phyloP scores from a whole-genome alignment of 345 rosid species.

The Dipteronia sinensis region DNA sequence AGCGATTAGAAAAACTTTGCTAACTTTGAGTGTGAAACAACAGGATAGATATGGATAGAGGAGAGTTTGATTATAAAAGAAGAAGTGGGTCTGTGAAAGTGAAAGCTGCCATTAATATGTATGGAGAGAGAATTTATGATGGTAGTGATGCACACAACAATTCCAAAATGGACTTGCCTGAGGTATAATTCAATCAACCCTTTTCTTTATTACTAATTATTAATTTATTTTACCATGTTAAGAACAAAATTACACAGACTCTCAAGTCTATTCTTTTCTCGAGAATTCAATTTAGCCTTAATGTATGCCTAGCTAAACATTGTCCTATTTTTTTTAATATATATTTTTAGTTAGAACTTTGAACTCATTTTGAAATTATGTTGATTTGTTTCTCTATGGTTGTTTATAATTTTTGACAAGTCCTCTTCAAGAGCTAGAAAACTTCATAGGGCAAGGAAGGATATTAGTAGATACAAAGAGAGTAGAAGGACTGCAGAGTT shows the following conservation, averaged over 20 bases:
- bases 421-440: conserved; percentile 59
- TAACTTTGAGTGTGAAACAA: conserved; percentile 18
- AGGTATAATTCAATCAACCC: conserved; percentile 42
- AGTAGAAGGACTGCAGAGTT: conserved; percentile 52
- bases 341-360: too few relatives aligned
- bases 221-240: too few relatives aligned
- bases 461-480: conserved; percentile 50
- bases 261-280: too few relatives aligned
- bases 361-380: too few relatives aligned
- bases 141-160: conserved; percentile 34
- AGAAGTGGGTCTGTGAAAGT: conserved; percentile 72
- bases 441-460: conserved; percentile 56
- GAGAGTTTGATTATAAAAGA: conserved; percentile 38
- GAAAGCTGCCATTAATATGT: conserved; percentile 52
- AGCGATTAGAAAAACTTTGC: neutral
- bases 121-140: conserved; percentile 51
- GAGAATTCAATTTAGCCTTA: too few relatives aligned
- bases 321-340: too few relatives aligned
- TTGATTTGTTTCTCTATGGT: neutral
- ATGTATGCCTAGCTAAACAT: too few relatives aligned
- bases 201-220: neutral
- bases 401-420: conserved; percentile 27
- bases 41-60: conserved; percentile 43
- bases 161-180: conserved; percentile 41
- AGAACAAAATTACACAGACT: too few relatives aligned